Evolutionary conservation across 805 yeast genomes (phyloP).

Genomic region (Yamadazyma sp.): DNA sequence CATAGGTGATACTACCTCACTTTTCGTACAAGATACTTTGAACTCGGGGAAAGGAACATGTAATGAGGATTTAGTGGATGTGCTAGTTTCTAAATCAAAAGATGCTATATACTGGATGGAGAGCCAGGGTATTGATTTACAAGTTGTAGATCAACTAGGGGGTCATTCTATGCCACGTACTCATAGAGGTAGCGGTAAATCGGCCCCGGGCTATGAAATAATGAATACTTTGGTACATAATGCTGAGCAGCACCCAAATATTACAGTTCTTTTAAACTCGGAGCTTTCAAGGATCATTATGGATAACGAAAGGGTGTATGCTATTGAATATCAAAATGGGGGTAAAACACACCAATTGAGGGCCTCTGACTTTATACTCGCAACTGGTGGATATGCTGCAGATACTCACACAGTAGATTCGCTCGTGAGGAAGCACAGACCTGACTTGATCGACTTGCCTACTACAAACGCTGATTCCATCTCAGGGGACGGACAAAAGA

Average conservation of each 20-base stretch:
- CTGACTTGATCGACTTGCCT: conserved; percentile 47
- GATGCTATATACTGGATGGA: conserved; percentile 36
- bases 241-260: conserved; percentile 31
- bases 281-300: conserved; percentile 21
- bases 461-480: conserved; percentile 58
- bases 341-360: conserved; percentile 7
- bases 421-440: conserved; percentile 42
- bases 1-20: conserved; percentile 24
- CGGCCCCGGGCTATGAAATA: conserved; percentile 63
- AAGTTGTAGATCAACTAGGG: conserved; percentile 34
- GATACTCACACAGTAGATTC: conserved; percentile 36
- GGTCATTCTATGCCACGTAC: conserved; percentile 44
- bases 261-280: conserved; percentile 18
- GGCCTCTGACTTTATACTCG: conserved; percentile 42
- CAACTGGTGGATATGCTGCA: conserved; percentile 61
- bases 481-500: conserved; percentile 57
- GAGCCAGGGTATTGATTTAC: conserved; percentile 27
- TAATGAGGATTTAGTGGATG: conserved; percentile 24
- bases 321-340: conserved; percentile 37
- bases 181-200: conserved; percentile 39
- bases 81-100: conserved; percentile 26
- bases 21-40: conserved; percentile 31
- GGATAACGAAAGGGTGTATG: conserved; percentile 35
- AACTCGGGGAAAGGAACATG: conserved; percentile 33
- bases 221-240: conserved; percentile 44